A percentile compares a stretch with the other conserved stretches of the same genome.
Conservation (phyloP, 2,329 filamentous ascomycete genomes). For the Cladosporium sp. region DNA sequence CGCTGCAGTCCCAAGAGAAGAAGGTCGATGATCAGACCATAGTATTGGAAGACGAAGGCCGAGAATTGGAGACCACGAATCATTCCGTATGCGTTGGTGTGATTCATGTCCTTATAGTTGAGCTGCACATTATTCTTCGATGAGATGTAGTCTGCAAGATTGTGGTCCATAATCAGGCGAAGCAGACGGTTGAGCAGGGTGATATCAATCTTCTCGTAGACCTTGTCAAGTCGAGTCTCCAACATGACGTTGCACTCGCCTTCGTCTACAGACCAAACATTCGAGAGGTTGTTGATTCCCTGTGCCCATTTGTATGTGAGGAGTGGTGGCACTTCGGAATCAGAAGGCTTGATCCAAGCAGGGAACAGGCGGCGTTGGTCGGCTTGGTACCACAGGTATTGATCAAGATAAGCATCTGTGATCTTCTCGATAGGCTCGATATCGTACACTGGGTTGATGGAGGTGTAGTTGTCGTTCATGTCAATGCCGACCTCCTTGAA, state of each 20-base stretch:
- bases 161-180: conserved; percentile 97
- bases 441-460: conserved; percentile 98
- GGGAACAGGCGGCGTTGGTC: conserved; percentile 96
- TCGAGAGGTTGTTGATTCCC: conserved; percentile 95
- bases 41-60: conserved; percentile 98
- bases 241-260: conserved; percentile 99
- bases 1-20: conserved; percentile 87
- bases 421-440: conserved; percentile 99
- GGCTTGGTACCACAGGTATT: conserved; percentile 98
- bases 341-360: conserved; percentile 97
- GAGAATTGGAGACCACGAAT: conserved; percentile 97
- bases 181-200: conserved; percentile 91
- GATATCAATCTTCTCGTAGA: conserved; percentile 98
- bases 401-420: conserved; percentile 95
- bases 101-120: conserved; percentile 99
- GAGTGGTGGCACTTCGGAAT: conserved; percentile 92
- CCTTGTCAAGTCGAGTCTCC: conserved; percentile 96
- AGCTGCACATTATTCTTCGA: conserved; percentile 99
- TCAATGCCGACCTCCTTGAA: conserved; percentile 99
- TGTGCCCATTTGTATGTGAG: conserved; percentile 99
- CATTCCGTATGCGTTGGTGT: conserved; percentile 98
- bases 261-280: conserved; percentile 89
- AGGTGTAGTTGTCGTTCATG: conserved; percentile 99
- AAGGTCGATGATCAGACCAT: conserved; percentile 90
- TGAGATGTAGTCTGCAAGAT: conserved; percentile 97